phyloP scores from a whole-genome alignment of 2,329 filamentous ascomycete species.

The Pseudogymnoascus sp. region DNA sequence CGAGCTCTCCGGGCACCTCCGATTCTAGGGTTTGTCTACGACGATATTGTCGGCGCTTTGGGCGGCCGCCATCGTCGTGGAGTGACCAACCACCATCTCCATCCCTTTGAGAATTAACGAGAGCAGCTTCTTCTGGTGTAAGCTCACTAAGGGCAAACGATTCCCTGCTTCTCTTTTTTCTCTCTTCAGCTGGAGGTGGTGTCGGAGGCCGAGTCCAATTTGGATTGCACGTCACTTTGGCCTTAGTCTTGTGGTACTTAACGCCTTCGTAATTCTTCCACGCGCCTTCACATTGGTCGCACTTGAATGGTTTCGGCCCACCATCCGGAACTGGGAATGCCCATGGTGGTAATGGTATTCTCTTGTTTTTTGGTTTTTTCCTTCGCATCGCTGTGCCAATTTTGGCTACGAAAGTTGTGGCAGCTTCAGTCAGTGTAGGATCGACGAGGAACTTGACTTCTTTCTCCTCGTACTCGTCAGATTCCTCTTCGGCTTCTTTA shows the following conservation, averaged over 20 bases:
- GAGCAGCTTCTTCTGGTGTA: conserved; percentile 8
- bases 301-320: conserved; percentile 23
- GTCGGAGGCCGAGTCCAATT: conserved; percentile 16
- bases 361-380: conserved; percentile 13
- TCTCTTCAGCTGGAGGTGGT: conserved; percentile 10
- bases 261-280: conserved; percentile 28
- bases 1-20: not conserved
- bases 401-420: conserved; percentile 22
- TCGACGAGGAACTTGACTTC: conserved; percentile 22
- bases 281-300: conserved; percentile 21
- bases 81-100: conserved; percentile 20
- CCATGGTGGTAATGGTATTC: not conserved
- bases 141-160: not conserved
- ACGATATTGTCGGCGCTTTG: conserved; percentile 2
- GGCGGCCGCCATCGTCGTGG: conserved; percentile 17
- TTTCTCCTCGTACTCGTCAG: conserved; percentile 3
- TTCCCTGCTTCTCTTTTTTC: conserved; percentile 6
- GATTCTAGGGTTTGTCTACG: not conserved
- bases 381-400: conserved; percentile 20
- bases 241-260: conserved; percentile 26
- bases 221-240: conserved; percentile 27
- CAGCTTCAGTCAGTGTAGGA: conserved; percentile 15
- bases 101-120: not conserved
- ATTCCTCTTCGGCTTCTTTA: not conserved
- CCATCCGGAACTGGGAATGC: conserved; percentile 10